Percentiles rank a stretch among this genome's conserved stretches.
Evolutionary conservation across 768 basidiomycete species (phyloP).

Genomic region (Atractiella rhizophila): DNA sequence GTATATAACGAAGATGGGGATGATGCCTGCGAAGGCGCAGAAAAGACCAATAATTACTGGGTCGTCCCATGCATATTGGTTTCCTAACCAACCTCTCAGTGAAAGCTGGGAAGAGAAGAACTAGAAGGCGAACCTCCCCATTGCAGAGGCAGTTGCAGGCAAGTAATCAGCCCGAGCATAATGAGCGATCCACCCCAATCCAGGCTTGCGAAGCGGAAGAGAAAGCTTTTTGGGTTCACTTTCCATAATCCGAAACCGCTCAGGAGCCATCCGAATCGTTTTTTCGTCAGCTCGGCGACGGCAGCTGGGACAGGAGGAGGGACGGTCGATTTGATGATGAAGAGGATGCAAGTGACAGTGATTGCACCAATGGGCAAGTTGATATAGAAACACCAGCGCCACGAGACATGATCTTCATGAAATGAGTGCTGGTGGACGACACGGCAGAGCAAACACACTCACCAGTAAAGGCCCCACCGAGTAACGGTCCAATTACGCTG

Average conservation of each 20-base stretch:
- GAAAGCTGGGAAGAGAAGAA: background rate
- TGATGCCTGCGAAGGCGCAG: conserved; percentile 13
- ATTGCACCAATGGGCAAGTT: conserved; percentile 22
- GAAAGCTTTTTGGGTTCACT: background rate
- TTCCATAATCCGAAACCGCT: background rate
- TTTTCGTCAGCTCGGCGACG: background rate
- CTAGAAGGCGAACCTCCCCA: background rate
- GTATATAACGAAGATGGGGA: conserved; percentile 8
- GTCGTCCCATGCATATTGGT: conserved; percentile 26
- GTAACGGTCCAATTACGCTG: conserved; percentile 21
- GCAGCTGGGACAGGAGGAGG: background rate
- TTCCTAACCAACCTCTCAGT: conserved; percentile 21
- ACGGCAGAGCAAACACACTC: conserved; percentile 28
- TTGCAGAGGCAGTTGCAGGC: conserved; percentile 1
- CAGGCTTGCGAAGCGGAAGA: background rate
- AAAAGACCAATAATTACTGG: conserved; percentile 25
- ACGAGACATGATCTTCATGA: conserved; percentile 20
- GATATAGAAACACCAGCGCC: conserved; percentile 24
- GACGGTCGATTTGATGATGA: background rate
- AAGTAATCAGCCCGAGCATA: conserved; percentile 2
- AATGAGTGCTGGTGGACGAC: conserved; percentile 7
- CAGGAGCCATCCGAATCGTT: background rate
- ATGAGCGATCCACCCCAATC: background rate
- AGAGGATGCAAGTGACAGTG: conserved; percentile 18
- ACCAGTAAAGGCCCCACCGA: conserved; percentile 31